Evolutionary conservation across 1,284 basidiomycete genomes (phyloP).

Genomic region (Microbotryum intermedium): DNA sequence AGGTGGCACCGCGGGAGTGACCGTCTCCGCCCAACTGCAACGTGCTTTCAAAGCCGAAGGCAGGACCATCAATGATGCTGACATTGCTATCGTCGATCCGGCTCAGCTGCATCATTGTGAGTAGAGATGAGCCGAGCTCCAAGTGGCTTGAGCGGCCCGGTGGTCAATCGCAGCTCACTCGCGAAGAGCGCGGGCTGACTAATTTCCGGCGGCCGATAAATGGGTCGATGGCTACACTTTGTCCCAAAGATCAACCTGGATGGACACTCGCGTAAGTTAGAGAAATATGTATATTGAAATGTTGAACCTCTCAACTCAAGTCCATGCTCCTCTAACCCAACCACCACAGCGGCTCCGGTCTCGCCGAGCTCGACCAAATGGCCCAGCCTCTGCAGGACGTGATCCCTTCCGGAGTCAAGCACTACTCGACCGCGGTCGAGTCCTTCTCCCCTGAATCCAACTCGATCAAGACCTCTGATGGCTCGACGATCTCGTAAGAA

Average conservation of each 20-base stretch:
- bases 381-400: constrained; percentile 59
- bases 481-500: constrained; percentile 70
- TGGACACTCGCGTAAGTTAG: constrained; percentile 30
- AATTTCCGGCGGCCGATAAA: background rate
- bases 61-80: constrained; percentile 57
- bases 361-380: constrained; percentile 58
- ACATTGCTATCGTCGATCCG: constrained; percentile 74
- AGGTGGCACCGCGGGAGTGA: constrained; percentile 39
- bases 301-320: constrained; percentile 10
- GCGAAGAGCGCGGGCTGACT: background rate
- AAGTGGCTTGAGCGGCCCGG: constrained; percentile 1
- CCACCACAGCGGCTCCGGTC: constrained; percentile 55
- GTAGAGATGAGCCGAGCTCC: constrained; percentile 23
- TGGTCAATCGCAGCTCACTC: background rate
- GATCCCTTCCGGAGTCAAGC: constrained; percentile 63
- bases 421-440: constrained; percentile 65
- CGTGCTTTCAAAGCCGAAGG: constrained; percentile 62
- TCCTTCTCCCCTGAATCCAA: constrained; percentile 68
- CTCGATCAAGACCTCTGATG: constrained; percentile 59
- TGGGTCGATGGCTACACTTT: too few relatives aligned
- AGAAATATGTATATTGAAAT: too few relatives aligned
- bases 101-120: constrained; percentile 66
- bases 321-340: constrained; percentile 9
- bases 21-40: constrained; percentile 49
- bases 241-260: constrained; percentile 26